Base-by-base conservation (phyloP, 306 rosid genomes). In the Prunus campanulata region DNA sequence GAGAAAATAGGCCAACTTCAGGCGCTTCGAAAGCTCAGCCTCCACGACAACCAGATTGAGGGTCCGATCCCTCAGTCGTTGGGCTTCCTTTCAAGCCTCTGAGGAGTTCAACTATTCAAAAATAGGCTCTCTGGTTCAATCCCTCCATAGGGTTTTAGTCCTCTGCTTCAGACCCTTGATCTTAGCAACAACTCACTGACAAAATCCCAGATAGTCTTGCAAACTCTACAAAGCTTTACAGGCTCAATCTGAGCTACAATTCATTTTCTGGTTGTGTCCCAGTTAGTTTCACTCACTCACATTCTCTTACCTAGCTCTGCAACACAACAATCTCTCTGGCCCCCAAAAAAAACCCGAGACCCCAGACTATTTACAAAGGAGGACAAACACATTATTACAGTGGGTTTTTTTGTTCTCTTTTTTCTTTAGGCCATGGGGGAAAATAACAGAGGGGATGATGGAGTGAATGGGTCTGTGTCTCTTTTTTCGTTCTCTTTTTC, bases 21-120 rank as follows among this genome's bases (percentile, higher is more conserved):
- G 29, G 96, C 86, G 5, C 91, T 93, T 11, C 71, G 97, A 69
- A 91, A 93, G 82, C 91, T 93, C 12, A 93, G 97, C 78, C 91
- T 93, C 71, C 97, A 93, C 9, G 95, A 93, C 76, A 93, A 93
- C 74, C 82, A 56, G 6, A 86, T 91, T 74, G 83, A 69, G 18
- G 98, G 98, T 27, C 78, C 93, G 22, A 83, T 91, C 78, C 97
- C 98, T 78, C 81, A 83, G 44, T 59, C 98, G 67, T 56, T 93
- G 44, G 98, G 98, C 44, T 68, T 89, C 68, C 88, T 91, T 71
- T 85, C 88, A 29, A 83, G 82, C 51, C 97, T 93, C 10, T 87
- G 98, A 87, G 98, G 98, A 1, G 88, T 93, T 85, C 96, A 91
- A 66, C 86, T 93, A 2, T 93, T 90, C 76, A 93, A 90, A 71